These are phyloP conservation scores for Kalanchoe fedtschenkoi DNA, from an alignment of 164 flowering plant genomes.

Conservation along the genomic window DNA sequence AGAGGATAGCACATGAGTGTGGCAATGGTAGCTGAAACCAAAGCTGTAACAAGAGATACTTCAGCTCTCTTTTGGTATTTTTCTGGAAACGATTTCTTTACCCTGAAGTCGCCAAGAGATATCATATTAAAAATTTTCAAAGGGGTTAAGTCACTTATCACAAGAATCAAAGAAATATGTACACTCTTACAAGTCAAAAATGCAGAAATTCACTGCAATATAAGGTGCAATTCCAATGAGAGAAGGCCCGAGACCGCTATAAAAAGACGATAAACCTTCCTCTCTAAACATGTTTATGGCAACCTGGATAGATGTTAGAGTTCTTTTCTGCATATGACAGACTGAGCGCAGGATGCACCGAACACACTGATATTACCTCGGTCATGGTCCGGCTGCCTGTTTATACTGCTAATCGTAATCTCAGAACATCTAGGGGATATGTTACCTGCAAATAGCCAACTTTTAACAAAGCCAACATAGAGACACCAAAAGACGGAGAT, in stretches of 20 bases:
- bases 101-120: constrained; percentile 24
- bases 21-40: constrained; percentile 79
- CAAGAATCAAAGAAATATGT: not conserved
- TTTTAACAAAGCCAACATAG: not conserved
- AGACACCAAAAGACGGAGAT: not conserved
- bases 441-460: constrained; percentile 45
- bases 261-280: constrained; percentile 84
- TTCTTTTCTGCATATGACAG: constrained; percentile 1
- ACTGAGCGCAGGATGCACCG: not conserved
- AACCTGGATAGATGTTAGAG: constrained; percentile 38
- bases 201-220: constrained; percentile 90
- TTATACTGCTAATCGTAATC: constrained; percentile 93
- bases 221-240: constrained; percentile 96
- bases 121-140: not conserved
- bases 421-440: constrained; percentile 87
- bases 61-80: constrained; percentile 68
- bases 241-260: constrained; percentile 93
- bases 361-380: constrained; percentile 32
- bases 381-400: constrained; percentile 77
- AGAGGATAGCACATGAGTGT: constrained; percentile 90
- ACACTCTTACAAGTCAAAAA: constrained; percentile 84
- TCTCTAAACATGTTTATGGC: constrained; percentile 81
- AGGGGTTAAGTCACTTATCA: not conserved
- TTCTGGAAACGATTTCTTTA: constrained; percentile 87
- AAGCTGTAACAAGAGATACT: constrained; percentile 62